Percentiles rank a stretch among this genome's conserved stretches.
Conservation (phyloP, 2,329 filamentous ascomycete genomes). For the Chaetomiaceae sp. region DNA sequence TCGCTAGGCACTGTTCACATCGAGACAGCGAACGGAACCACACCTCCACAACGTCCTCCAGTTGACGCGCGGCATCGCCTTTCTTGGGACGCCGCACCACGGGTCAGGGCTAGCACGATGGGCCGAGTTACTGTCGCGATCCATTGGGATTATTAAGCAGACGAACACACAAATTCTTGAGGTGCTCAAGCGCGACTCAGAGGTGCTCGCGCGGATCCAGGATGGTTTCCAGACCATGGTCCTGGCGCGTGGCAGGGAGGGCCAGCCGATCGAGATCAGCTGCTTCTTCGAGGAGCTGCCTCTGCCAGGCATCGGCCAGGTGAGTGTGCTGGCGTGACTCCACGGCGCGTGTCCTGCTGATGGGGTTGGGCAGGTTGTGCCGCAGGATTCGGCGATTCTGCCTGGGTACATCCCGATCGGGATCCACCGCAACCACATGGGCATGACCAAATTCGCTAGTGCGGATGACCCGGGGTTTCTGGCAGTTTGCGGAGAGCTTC, state of each 20-base stretch:
- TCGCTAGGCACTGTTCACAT: slow-evolving; percentile 22
- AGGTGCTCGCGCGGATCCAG: slow-evolving; percentile 18
- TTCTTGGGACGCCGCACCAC: slow-evolving; percentile 36
- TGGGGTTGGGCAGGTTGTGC: slow-evolving; percentile 26
- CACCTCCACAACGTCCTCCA: slow-evolving; percentile 26
- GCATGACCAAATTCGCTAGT: slow-evolving; percentile 27
- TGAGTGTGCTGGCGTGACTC: slow-evolving; percentile 11
- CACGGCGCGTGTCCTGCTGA: not conserved
- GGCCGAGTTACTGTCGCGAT: slow-evolving; percentile 27
- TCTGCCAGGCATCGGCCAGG: slow-evolving; percentile 27
- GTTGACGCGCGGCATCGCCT: slow-evolving; percentile 31
- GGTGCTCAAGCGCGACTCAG: slow-evolving; percentile 27
- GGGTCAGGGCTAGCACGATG: slow-evolving; percentile 30
- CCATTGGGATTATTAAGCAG: slow-evolving; percentile 29
- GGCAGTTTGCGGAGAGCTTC: slow-evolving; percentile 26
- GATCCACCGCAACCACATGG: slow-evolving; percentile 28
- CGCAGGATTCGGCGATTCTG: slow-evolving; percentile 29
- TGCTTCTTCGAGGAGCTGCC: slow-evolving; percentile 9
- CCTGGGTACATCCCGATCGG: slow-evolving; percentile 31
- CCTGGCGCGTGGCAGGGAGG: not conserved
- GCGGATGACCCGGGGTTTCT: slow-evolving; percentile 25
- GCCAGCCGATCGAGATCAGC: not conserved
- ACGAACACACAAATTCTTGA: slow-evolving; percentile 27
- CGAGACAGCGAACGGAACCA: slow-evolving; percentile 23
- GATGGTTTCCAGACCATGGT: slow-evolving; percentile 6